Percentiles rank a stretch among this genome's conserved stretches.
phyloP scores from a whole-genome alignment of 2,329 filamentous ascomycete species.

The Tolypocladium paradoxum region DNA sequence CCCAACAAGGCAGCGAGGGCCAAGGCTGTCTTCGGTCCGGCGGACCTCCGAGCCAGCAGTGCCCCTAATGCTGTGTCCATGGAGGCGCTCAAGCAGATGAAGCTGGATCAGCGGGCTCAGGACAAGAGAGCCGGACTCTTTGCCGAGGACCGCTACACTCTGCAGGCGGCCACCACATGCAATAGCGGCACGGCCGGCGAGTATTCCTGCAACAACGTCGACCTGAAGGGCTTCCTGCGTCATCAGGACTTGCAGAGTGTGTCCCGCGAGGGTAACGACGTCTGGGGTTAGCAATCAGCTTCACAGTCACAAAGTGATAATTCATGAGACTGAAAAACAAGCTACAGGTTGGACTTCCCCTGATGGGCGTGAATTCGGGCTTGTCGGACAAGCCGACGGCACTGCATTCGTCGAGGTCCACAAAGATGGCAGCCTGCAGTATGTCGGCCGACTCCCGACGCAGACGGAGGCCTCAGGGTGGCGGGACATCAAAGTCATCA shows the following conservation, averaged over 20 bases:
- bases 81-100: constrained; percentile 3
- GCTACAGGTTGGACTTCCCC: constrained; percentile 31
- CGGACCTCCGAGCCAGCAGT: constrained; percentile 5
- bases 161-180: constrained; percentile 10
- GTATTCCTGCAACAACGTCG: constrained; percentile 25
- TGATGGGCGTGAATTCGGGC: constrained; percentile 37
- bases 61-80: constrained; percentile 7
- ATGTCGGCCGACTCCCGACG: constrained; percentile 35
- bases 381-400: constrained; percentile 37
- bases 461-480: constrained; percentile 24
- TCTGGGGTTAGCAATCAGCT: constrained; percentile 15
- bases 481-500: constrained; percentile 31
- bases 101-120: constrained; percentile 2
- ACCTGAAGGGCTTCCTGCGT: constrained; percentile 25
- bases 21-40: background rate
- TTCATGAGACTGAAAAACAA: background rate
- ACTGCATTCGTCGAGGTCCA: constrained; percentile 38
- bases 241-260: constrained; percentile 25
- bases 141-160: constrained; percentile 7
- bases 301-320: background rate
- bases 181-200: constrained; percentile 21
- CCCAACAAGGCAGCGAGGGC: background rate
- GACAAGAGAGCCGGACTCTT: constrained; percentile 6
- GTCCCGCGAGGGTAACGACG: constrained; percentile 26
- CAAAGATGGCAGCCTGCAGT: constrained; percentile 30